Evolutionary conservation across 208 protist species (phyloP), one percentile per base, ranked within the genome.

Genomic region (Eutreptiella sp.): DNA sequence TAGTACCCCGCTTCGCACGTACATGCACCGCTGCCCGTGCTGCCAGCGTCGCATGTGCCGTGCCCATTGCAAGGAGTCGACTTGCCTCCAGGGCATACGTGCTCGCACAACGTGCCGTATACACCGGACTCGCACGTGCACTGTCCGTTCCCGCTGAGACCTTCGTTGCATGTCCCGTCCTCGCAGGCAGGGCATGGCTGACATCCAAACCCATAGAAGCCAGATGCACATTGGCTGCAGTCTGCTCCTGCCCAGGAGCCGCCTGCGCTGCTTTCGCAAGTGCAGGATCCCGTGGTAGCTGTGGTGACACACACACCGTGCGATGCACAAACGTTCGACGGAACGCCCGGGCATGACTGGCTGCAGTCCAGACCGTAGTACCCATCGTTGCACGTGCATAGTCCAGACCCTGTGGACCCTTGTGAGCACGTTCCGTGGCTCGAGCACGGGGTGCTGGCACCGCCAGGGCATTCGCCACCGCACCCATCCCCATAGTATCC

Each of bases 231-330:
- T 7, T 5, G 14, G 27, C 11, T 43, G 59, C 61, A 67, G 26
- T 32, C 23, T n/a, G 19, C 28, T 4, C 61, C 61, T 4, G 57
- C 24, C 58, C 53, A 67, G 59, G 66, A 67, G 4, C 61, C 61
- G 19, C 9, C 5, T 5, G 14, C 38, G 9, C 16, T 16, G 27
- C 5, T 4, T 21, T 42, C 16, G 59, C 61, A 67, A 4, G 48
- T 11, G 53, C 61, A 67, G 7, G 36, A 68, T 16, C 24, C 4
- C 16, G 53, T 48, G 9, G 43, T 23, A 48, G 7, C 9, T 5
- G 7, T 23, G 19, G 9, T 48, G 5, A 24, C 19, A 5, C 43
- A 48, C 43, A 24, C 23, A n/a, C 43, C 43, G 43, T 27, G 21
- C 16, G 9, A 7, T 9, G 43, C 43, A 24, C 43, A 48, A 11